Evolutionary conservation across 176 grass and related monocot genomes (phyloP).

Genomic region (Microstegium vimineum): DNA sequence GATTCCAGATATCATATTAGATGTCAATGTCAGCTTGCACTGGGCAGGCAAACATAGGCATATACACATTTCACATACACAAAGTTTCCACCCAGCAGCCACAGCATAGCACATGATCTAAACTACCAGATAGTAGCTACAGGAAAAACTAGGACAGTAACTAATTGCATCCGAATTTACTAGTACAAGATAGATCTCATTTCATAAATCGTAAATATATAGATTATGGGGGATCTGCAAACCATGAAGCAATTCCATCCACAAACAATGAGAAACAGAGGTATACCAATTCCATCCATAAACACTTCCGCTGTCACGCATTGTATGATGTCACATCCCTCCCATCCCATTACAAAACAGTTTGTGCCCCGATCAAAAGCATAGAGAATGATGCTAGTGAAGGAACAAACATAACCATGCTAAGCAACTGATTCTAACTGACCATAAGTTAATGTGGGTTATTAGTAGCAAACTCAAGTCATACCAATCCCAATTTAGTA

Average conservation of each 20-base stretch:
- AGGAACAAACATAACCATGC: conserved; percentile 18
- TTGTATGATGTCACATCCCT: too few relatives aligned
- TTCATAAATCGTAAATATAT: neutral
- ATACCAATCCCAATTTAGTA: conserved; percentile 5
- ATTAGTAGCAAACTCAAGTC: conserved; percentile 17
- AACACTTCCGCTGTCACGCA: neutral
- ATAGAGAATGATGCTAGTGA: neutral
- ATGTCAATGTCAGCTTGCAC: too few relatives aligned
- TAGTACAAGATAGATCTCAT: neutral
- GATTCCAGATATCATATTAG: neutral
- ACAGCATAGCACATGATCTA: neutral
- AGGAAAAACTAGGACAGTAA: neutral
- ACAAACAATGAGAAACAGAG: neutral
- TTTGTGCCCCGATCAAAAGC: conserved; percentile 5
- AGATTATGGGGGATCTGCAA: neutral
- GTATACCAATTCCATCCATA: neutral
- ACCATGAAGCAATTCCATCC: neutral
- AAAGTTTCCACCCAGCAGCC: neutral
- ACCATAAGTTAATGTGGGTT: conserved; percentile 1
- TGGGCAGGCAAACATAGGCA: neutral
- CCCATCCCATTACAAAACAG: neutral
- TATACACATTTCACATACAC: neutral
- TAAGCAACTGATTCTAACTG: neutral
- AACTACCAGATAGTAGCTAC: neutral
- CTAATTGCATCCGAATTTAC: too few relatives aligned